phyloP scores from a whole-genome alignment of 805 yeast genomes.

The Saccharomycopsis malanga region DNA sequence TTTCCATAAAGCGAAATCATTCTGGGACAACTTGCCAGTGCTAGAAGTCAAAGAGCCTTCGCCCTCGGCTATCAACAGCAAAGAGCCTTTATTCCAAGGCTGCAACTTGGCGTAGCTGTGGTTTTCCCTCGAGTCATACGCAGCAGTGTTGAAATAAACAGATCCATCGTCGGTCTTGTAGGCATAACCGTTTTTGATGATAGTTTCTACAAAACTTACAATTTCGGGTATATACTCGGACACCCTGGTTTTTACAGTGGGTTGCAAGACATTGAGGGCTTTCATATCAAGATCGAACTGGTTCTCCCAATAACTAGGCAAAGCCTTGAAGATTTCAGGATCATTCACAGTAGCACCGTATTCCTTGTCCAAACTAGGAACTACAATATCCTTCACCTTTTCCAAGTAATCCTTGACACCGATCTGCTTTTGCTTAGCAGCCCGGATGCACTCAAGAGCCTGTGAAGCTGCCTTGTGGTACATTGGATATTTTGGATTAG shows the following conservation, averaged over 20 bases:
- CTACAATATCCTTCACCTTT: conserved; percentile 65
- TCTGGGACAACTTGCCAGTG: conserved; percentile 56
- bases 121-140: conserved; percentile 61
- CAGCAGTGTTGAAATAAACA: conserved; percentile 88
- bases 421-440: conserved; percentile 23
- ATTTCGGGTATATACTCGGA: conserved; percentile 95
- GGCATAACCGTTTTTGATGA: conserved; percentile 76
- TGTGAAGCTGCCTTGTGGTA: conserved; percentile 53
- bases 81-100: conserved; percentile 94
- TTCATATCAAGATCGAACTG: conserved; percentile 83
- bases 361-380: conserved; percentile 63
- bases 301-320: conserved; percentile 86
- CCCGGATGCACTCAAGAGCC: conserved; percentile 43
- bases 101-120: conserved; percentile 94
- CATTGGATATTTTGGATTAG: conserved; percentile 85
- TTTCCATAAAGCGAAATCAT: conserved; percentile 97
- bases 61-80: conserved; percentile 83
- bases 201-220: conserved; percentile 65
- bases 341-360: conserved; percentile 75
- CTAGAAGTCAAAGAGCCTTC: conserved; percentile 57
- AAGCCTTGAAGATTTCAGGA: conserved; percentile 70
- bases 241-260: conserved; percentile 85
- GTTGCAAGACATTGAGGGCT: conserved; percentile 73
- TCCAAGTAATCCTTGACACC: conserved; percentile 37
- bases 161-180: conserved; percentile 81